Evolutionary conservation across 1,284 basidiomycete species (phyloP), one percentile per base, ranked within the genome.

Genomic region (Melampsora medusae): DNA sequence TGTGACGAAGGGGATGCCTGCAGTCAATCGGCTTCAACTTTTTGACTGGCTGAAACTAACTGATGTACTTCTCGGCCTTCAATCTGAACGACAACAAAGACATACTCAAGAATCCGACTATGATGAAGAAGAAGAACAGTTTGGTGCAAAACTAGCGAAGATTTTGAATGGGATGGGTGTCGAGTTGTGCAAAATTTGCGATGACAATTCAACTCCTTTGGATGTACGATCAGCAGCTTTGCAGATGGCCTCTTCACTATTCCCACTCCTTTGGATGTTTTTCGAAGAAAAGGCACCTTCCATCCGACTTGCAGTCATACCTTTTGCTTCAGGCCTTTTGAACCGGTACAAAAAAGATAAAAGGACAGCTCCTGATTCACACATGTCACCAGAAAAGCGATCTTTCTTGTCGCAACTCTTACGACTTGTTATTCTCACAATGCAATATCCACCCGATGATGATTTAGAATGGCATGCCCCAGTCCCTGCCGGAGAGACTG

Each of bases 1-100:
- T 72, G 86, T 97, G 31, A 86, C 88, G 49, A 99, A 99, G 84
- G 97, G 97, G 19, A 88, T 99, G 78, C 96, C 98, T 82, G 92
- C 93, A 0, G 84, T 86, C 2, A 95, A 98, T 83, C 97, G 98
- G 84, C 84, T 99, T 9, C 90, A 93, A 80, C 86, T 99, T 14
- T 87, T 98, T 79, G 91, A 92, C 81, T 91, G 97, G 1, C 87
- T 99, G 61, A 91, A 95, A 66, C 85, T 97, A 6, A 89, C 89
- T 4, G 87, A 90, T 77, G 89, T 96, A 28, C 84, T 97, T 89
- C 81, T 95, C 92, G 7, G 86, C 90, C 50, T 84, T 85, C 77
- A 87, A 90, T 80, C 90, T 90, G 82, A 85, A 86, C 28, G 87
- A 87, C 77, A 87, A 90, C 0, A 89, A 88, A 35, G 85, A 86